These are phyloP conservation scores for Raphanus raphanistrum DNA, from an alignment of 345 rosid species.

Conservation along the genomic window DNA sequence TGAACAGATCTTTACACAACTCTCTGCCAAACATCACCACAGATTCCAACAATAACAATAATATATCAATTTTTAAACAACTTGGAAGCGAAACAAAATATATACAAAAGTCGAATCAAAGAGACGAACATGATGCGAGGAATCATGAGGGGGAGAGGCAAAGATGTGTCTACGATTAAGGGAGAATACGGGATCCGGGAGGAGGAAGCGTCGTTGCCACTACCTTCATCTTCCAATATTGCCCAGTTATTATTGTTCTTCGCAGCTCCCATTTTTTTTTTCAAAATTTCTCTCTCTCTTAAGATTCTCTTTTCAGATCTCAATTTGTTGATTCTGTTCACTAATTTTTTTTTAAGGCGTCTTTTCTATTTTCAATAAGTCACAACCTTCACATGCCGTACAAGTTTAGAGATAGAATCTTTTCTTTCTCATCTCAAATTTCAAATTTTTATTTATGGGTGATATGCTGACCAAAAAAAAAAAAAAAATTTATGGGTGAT, in stretches of 20 bases:
- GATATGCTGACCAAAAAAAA: too few relatives aligned
- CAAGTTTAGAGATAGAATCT: not conserved
- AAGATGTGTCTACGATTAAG: conserved; percentile 56
- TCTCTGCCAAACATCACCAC: conserved; percentile 44
- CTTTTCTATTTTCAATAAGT: not conserved
- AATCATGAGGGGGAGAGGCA: conserved; percentile 54
- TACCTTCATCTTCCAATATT: conserved; percentile 42
- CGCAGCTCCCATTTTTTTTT: conserved; percentile 51
- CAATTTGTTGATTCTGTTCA: conserved; percentile 12
- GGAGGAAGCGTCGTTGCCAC: conserved; percentile 13
- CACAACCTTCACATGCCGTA: not conserved
- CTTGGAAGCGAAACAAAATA: not conserved
- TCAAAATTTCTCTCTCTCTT: not conserved
- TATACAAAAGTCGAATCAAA: too few relatives aligned
- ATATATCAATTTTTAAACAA: not conserved
- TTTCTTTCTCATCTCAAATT: not conserved
- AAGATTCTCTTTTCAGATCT: conserved; percentile 27
- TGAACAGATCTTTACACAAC: conserved; percentile 83
- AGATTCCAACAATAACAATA: conserved; percentile 1
- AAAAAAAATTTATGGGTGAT: too few relatives aligned
- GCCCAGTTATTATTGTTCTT: conserved; percentile 48
- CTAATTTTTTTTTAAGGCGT: not conserved
- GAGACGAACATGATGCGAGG: conserved; percentile 68
- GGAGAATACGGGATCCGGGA: conserved; percentile 46
- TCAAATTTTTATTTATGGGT: too few relatives aligned